Conservation (phyloP, 352 stramenopile species). For the Phytophthora cryptogea region DNA sequence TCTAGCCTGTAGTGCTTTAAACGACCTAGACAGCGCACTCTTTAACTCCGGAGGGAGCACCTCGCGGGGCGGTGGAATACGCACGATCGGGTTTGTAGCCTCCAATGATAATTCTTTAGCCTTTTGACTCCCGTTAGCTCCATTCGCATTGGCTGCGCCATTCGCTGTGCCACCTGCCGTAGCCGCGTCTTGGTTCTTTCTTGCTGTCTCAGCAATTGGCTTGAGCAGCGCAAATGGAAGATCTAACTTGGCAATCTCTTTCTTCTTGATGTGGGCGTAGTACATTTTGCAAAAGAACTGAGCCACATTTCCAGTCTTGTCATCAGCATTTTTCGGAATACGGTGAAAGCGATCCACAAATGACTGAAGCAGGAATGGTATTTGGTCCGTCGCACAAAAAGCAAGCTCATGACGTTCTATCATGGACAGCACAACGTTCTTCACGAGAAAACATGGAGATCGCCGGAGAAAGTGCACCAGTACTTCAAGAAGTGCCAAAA, state of each 20-base stretch:
- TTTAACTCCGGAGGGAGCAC: constrained; percentile 75
- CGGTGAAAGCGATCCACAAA: constrained; percentile 85
- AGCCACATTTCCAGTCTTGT: constrained; percentile 71
- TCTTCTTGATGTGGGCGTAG: constrained; percentile 82
- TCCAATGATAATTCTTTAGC: constrained; percentile 77
- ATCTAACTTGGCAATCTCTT: constrained; percentile 79
- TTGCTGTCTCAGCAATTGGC: constrained; percentile 75
- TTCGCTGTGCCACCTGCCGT: constrained; percentile 26
- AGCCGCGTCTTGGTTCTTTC: constrained; percentile 77
- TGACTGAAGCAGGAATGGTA: constrained; percentile 77
- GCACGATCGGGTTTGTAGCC: constrained; percentile 71
- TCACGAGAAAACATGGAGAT: constrained; percentile 78
- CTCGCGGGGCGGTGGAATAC: constrained; percentile 74
- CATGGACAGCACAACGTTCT: constrained; percentile 82
- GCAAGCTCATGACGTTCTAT: constrained; percentile 85
- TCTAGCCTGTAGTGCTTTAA: constrained; percentile 77
- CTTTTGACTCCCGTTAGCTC: constrained; percentile 53
- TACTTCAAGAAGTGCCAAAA: constrained; percentile 80
- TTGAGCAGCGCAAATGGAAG: constrained; percentile 72
- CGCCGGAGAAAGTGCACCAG: constrained; percentile 79
- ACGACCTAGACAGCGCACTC: constrained; percentile 64
- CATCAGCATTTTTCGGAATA: constrained; percentile 69
- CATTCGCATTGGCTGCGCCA: constrained; percentile 30
- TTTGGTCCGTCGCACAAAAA: constrained; percentile 83
- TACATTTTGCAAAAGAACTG: constrained; percentile 89